Evolutionary conservation across 768 basidiomycete genomes (phyloP).

Genomic region (Russula sp.): DNA sequence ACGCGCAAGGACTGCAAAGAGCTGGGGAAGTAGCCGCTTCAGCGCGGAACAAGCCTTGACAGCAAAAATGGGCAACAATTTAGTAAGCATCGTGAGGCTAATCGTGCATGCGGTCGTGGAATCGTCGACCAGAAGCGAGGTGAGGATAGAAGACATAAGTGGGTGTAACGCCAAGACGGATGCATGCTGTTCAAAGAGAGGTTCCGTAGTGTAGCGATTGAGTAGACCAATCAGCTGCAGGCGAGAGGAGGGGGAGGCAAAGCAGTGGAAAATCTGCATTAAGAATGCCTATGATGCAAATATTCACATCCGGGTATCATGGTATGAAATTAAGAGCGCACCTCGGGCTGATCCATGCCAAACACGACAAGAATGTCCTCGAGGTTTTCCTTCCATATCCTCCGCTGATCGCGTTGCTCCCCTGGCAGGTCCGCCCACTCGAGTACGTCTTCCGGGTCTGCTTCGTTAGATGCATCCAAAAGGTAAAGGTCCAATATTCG

Average conservation of each 20-base stretch:
- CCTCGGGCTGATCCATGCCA: constrained; percentile 61
- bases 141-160: constrained; percentile 60
- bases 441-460: constrained; percentile 66
- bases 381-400: constrained; percentile 73
- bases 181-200: constrained; percentile 50
- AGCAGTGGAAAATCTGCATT: constrained; percentile 62
- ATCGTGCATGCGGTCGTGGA: constrained; percentile 69
- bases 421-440: constrained; percentile 70
- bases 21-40: constrained; percentile 56
- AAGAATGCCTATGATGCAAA: constrained; percentile 56
- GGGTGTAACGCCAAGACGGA: constrained; percentile 55
- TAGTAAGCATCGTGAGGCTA: constrained; percentile 60
- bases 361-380: constrained; percentile 70
- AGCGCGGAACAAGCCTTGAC: constrained; percentile 56
- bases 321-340: constrained; percentile 40
- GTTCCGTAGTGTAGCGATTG: constrained; percentile 55
- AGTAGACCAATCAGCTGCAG: constrained; percentile 69
- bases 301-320: neutral
- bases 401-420: constrained; percentile 55
- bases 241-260: constrained; percentile 56
- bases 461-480: constrained; percentile 72
- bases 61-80: constrained; percentile 72
- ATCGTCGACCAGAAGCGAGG: constrained; percentile 69
- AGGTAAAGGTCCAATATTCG: constrained; percentile 73
- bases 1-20: constrained; percentile 66